Base-by-base conservation (phyloP, 495 filamentous ascomycete species). In the Durotheca rogersii region DNA sequence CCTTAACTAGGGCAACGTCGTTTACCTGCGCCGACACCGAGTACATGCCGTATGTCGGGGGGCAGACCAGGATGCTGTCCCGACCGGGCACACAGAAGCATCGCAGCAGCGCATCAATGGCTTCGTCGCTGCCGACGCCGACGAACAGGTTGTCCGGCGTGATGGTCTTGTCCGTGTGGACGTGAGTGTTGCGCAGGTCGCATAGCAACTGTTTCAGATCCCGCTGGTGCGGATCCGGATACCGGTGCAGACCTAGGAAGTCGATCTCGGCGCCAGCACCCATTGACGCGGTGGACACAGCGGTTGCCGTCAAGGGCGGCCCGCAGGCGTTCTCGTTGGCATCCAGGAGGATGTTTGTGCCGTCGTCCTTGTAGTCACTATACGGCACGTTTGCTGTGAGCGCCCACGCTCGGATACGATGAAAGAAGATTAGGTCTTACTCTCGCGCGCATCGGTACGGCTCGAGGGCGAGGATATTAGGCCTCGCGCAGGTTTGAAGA, bases 1-100 rank as follows among this genome's bases (percentile, higher is more conserved):
- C 84, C 64, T 87, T 88, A 60, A 95, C 86, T 6, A 97, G 77
- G 11, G 78, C 79, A 17, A 98, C 71, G 60, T 97, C 94, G 71
- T 98, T 98, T 49, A 95, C 84, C 59, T 91, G 84, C 0, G 94
- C 93, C 37, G 88, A 93, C 12, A 97, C 93, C 16, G 81, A 77
- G 72, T 98, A 97, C 93, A 98, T 98, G 61, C 93, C 93, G 71
- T 98, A 98, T 0, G 93, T 98, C 0, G 94, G 93, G 15, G 93
- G 93, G 62, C 90, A 96, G 18, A 88, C 90, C 9, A 98, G 80
- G 66, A 97, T 91, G 56, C 86, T 88, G 69, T 97, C 94, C 41
- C 74, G 76, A 16, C 89, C 88, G 1, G 93, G 93, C 2, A 78
- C 70, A 69, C 93, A 97, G 76, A 98, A 98, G 69, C 85, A 89